A percentile compares a stretch with the other conserved stretches of the same genome.
Conservation (phyloP, 108 stramenopile genomes). For the Conticribra guillardii region DNA sequence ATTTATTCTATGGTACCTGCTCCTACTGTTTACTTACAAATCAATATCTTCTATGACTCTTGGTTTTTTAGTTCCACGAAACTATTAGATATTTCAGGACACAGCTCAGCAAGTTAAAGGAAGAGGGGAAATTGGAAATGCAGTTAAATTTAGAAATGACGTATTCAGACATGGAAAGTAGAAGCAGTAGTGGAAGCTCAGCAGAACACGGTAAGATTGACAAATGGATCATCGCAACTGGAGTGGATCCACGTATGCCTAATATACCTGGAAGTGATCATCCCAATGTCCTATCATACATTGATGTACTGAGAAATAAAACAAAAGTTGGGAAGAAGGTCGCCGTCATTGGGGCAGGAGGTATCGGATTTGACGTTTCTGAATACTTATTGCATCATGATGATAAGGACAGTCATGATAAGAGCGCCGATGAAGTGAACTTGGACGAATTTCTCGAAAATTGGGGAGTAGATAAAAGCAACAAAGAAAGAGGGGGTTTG, state of each 20-base stretch:
- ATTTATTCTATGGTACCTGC: no score
- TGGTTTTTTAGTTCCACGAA: slow-evolving; percentile 97
- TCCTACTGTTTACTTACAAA: no score
- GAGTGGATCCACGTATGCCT: slow-evolving; percentile 88
- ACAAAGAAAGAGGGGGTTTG: slow-evolving; percentile 67
- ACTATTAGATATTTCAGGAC: slow-evolving; percentile 91
- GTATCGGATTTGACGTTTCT: slow-evolving; percentile 98
- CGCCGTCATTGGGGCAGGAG: slow-evolving; percentile 97
- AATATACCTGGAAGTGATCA: slow-evolving; percentile 87
- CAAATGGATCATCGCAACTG: slow-evolving; percentile 94
- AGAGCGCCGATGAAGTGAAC: slow-evolving; percentile 59
- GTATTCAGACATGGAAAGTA: slow-evolving; percentile 58
- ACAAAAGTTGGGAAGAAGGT: slow-evolving; percentile 87
- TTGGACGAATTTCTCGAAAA: slow-evolving; percentile 84
- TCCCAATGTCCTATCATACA: slow-evolving; percentile 93
- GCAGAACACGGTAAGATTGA: slow-evolving; percentile 55
- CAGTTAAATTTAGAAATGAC: slow-evolving; percentile 59
- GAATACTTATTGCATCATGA: slow-evolving; percentile 88
- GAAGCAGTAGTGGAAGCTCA: slow-evolving; percentile 3
- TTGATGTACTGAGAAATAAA: slow-evolving; percentile 88
- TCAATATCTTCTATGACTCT: no score
- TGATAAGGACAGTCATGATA: slow-evolving; percentile 52
- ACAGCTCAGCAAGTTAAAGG: slow-evolving; percentile 54
- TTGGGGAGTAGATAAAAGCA: slow-evolving; percentile 91
- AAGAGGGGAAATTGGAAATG: slow-evolving; percentile 44